phyloP scores from a whole-genome alignment of 768 basidiomycete species.

The Dendrothele bispora region DNA sequence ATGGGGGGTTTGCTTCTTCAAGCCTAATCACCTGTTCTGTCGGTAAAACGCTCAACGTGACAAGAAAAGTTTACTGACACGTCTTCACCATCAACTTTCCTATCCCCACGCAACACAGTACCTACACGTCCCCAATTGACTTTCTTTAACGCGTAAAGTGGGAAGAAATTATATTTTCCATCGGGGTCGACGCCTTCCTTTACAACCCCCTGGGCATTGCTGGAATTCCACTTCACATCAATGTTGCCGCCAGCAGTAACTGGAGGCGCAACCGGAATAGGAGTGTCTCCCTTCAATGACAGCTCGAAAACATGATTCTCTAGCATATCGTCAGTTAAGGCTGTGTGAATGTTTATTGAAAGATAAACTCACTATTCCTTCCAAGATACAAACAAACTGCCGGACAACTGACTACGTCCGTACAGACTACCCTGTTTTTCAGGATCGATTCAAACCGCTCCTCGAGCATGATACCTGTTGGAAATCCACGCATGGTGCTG shows the following conservation, averaged over 20 bases:
- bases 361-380: background rate
- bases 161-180: background rate
- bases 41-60: no score
- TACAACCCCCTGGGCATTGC: background rate
- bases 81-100: background rate
- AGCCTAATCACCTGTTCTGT: no score
- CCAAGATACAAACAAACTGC: slow-evolving; percentile 3
- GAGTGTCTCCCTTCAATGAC: background rate
- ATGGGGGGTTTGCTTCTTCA: background rate
- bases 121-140: slow-evolving; percentile 1
- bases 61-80: no score
- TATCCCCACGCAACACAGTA: background rate
- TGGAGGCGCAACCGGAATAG: background rate
- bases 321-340: background rate
- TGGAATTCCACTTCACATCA: background rate
- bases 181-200: background rate
- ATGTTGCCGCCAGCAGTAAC: background rate
- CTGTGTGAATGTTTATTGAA: background rate
- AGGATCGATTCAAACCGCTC: background rate
- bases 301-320: slow-evolving; percentile 4
- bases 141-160: background rate
- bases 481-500: background rate
- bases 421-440: slow-evolving; percentile 1
- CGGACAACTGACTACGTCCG: slow-evolving; percentile 3
- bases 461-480: background rate